Conservation (phyloP, 176 grass and related monocot species). For the Musa troglodytarum region DNA sequence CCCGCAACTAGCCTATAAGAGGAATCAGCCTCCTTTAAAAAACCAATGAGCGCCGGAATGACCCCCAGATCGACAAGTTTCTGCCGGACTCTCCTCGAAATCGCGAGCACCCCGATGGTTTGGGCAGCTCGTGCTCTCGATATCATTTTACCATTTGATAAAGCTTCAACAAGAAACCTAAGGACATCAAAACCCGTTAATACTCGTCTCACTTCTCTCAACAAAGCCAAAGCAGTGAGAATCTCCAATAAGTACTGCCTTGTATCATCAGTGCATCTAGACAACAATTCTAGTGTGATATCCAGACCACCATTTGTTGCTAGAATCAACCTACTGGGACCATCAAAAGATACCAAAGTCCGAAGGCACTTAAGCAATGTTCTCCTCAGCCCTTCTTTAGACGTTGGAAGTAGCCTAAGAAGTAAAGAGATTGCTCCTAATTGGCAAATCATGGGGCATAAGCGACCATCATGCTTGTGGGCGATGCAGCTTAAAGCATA, state of each 20-base stretch:
- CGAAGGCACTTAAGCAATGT: slow-evolving; percentile 11
- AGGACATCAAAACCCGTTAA: slow-evolving; percentile 2
- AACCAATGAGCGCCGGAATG: slow-evolving; percentile 8
- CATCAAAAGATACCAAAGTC: slow-evolving; percentile 9
- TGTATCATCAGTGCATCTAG: slow-evolving; percentile 7
- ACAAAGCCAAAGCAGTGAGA: slow-evolving; percentile 12
- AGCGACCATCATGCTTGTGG: not conserved
- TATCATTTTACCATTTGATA: slow-evolving; percentile 11
- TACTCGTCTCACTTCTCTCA: slow-evolving; percentile 8
- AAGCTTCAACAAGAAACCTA: slow-evolving; percentile 12
- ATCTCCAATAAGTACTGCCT: slow-evolving; percentile 15
- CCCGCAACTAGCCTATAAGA: slow-evolving; percentile 5
- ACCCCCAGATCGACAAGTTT: slow-evolving; percentile 17
- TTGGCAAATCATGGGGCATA: slow-evolving; percentile 10
- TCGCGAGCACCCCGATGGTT: slow-evolving; percentile 8
- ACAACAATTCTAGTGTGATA: not conserved
- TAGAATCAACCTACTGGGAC: slow-evolving; percentile 14
- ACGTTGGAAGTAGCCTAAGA: slow-evolving; percentile 1
- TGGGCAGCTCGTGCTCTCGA: slow-evolving; percentile 13
- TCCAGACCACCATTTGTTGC: slow-evolving; percentile 3
- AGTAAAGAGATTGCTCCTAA: slow-evolving; percentile 8
- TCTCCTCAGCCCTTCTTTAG: not conserved
- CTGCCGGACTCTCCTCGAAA: slow-evolving; percentile 16
- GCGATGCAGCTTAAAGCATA: slow-evolving; percentile 4
- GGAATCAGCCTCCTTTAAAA: not conserved